Evolutionary conservation across 352 stramenopile genomes (phyloP), one percentile per base, ranked within the genome.

Genomic region (Pythium volutum): DNA sequence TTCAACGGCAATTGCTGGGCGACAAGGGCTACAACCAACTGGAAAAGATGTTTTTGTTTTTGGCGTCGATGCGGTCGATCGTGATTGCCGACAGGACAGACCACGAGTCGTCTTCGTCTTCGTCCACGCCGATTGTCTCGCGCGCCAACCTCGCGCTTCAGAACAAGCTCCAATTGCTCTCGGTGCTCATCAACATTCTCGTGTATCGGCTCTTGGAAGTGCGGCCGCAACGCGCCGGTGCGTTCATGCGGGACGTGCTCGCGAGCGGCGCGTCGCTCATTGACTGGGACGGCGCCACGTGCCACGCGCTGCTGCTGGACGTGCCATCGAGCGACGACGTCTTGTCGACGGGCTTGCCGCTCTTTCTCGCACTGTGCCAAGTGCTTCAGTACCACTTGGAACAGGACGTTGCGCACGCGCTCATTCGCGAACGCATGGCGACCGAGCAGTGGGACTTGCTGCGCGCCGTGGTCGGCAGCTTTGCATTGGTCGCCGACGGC

Each of bases 21-120:
- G 79, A 94, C 68, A 94, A 94, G 52, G 84, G 85, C n/a, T 94
- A 91, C 80, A 89, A 87, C 64, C 83, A 92, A 55, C 75, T 94
- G 7, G 74, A 91, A 67, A 89, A 89, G 53, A 94, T 94, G 82
- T 92, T 94, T 49, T 66, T 80, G 65, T 91, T 93, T 49, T 51
- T 93, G 60, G 70, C 81, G 27, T 88, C 81, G n/a, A 87, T 93
- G 80, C 79, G 80, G 18, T 83, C 80, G 16, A 87, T 93, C 58
- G 71, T 93, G 29, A 78, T 74, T 16, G 74, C 79, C 20, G 73
- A 83, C 4, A 26, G 29, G n/a, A 45, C 23, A 4, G 29, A 62
- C 20, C 23, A 59, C 58, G 45, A 58, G 31, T 23, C 52, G 22
- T 2, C 23, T 2, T 4, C 31, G 20, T 29, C 36, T 5, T 20